phyloP scores from a whole-genome alignment of 352 stramenopile species.

The Globisporangium cystogenes region DNA sequence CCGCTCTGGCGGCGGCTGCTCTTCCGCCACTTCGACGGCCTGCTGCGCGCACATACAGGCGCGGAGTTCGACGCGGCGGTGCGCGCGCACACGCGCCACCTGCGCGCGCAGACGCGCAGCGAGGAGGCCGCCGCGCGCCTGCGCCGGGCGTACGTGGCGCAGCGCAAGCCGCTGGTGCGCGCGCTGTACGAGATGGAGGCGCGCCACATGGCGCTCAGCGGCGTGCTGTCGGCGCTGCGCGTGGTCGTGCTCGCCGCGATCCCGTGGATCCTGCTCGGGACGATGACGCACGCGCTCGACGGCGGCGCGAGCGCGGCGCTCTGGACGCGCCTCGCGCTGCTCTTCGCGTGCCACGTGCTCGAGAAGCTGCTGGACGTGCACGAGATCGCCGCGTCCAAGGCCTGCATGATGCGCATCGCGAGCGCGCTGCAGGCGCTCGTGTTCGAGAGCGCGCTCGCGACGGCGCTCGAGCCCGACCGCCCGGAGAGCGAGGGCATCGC shows the following conservation, averaged over 20 bases:
- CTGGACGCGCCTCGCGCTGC: background rate
- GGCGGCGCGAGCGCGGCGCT: background rate
- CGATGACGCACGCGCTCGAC: background rate
- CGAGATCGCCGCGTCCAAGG: background rate
- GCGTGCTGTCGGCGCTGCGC: background rate
- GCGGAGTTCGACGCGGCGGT: background rate
- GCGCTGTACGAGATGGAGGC: background rate
- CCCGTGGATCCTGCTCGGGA: background rate
- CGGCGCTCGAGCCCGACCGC: constrained; percentile 10
- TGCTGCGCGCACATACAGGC: background rate
- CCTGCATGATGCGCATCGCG: constrained; percentile 19
- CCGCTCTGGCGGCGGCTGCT: background rate
- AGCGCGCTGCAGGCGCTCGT: constrained; percentile 25
- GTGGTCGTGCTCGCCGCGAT: background rate
- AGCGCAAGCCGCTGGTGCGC: background rate
- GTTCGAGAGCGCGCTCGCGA: constrained; percentile 35
- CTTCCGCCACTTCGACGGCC: background rate
- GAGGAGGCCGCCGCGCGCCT: background rate
- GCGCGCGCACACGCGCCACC: background rate
- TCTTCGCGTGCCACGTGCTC: background rate
- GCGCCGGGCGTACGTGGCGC: background rate
- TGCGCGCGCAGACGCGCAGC: background rate
- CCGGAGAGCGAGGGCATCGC: constrained; percentile 32
- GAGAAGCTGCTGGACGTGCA: background rate
- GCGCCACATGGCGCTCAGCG: background rate